Conservation (phyloP, 1,284 basidiomycete genomes). For the Boletellus dicymbophilus region DNA sequence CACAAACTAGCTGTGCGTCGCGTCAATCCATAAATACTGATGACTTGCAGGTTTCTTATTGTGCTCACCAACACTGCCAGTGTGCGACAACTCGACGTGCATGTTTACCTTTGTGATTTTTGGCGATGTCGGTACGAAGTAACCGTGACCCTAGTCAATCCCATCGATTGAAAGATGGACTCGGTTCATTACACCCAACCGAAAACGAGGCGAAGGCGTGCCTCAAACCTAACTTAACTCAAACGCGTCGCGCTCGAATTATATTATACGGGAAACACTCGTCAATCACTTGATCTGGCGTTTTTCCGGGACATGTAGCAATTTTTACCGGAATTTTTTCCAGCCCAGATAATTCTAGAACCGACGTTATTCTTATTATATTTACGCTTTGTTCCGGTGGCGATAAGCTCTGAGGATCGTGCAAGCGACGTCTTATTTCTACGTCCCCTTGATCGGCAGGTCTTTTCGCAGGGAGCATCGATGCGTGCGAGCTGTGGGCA, state of each 20-base stretch:
- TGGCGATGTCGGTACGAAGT: too few species aligned
- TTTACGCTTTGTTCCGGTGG: constrained; percentile 17
- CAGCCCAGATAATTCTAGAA: background rate
- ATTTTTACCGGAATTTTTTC: background rate
- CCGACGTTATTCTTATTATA: constrained; percentile 6
- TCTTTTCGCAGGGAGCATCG: too few species aligned
- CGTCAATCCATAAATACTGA: too few species aligned
- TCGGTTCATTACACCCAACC: constrained; percentile 19
- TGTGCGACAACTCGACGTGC: too few species aligned
- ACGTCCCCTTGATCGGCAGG: background rate
- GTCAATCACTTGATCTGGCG: constrained; percentile 8
- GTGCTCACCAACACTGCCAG: too few species aligned
- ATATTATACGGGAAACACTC: constrained; percentile 4
- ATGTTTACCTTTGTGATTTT: background rate
- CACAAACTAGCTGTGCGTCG: too few species aligned
- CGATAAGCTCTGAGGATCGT: constrained; percentile 16
- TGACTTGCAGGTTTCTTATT: too few species aligned
- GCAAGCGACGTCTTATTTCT: constrained; percentile 5
- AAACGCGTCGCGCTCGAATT: background rate
- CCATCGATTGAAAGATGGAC: constrained; percentile 2
- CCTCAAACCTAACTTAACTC: constrained; percentile 22
- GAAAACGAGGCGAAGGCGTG: constrained; percentile 28
- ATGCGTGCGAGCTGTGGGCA: too few species aligned
- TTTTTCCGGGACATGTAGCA: too few species aligned
- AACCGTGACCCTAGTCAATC: constrained; percentile 1